Evolutionary conservation across 2,329 filamentous ascomycete genomes (phyloP).

Genomic region (Elsinoe ampelina): DNA sequence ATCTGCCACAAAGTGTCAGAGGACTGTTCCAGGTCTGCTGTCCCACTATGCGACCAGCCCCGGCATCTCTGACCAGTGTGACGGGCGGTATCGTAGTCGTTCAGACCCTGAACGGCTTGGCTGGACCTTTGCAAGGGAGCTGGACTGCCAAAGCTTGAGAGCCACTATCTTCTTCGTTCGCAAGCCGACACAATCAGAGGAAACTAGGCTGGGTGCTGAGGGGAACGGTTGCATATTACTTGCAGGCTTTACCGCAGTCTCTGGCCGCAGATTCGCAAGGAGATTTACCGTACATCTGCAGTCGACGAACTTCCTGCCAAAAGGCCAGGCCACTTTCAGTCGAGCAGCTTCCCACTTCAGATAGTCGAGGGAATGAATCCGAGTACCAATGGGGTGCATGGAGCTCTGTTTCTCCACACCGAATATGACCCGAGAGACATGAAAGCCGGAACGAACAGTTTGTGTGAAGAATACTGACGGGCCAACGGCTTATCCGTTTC

Average conservation of each 20-base stretch:
- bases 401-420: neutral
- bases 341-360: no score
- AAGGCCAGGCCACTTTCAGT: no score
- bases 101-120: neutral
- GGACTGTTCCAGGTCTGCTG: neutral
- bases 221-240: no score
- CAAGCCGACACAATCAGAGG: no score
- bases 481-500: neutral
- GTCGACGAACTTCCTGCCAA: no score
- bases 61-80: neutral
- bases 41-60: neutral
- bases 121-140: neutral
- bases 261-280: no score
- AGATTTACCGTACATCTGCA: no score
- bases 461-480: neutral
- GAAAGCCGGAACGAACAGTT: constrained; percentile 1
- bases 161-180: no score
- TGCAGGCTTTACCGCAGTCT: no score
- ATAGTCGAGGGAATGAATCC: no score
- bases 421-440: neutral
- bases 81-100: neutral
- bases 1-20: neutral
- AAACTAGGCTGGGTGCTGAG: no score
- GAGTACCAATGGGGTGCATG: no score
- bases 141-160: neutral